Base-by-base conservation (phyloP, 495 filamentous ascomycete species). In the Xylaria grammica region DNA sequence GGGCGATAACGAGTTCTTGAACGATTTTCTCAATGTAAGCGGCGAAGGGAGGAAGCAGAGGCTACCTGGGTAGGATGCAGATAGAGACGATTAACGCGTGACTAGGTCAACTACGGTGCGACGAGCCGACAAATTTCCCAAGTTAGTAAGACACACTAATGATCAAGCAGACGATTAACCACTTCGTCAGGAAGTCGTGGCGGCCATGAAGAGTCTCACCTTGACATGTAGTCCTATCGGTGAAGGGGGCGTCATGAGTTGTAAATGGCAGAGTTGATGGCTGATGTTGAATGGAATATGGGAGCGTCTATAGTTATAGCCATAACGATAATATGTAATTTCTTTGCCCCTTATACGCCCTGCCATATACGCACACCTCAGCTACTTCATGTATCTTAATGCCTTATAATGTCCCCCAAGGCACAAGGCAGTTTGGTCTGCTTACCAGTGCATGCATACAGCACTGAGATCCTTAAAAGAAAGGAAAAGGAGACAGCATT, bases 121-220 rank as follows among this genome's bases (percentile, higher is more conserved):
- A 53, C 15, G 22, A 53, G 50, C 29, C 50, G 29, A 10, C 50
- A 53, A 53, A 26, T 53, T 29, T 53, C 50, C 27, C 4, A 53
- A 26, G 50, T 53, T 17, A 53, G 50, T 34, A 7, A 10, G 27
- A 53, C 20, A 29, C 30, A 26, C 29, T 53, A 52, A 53, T 53
- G 27, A 34, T 1, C 5, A 32, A 36, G 29, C 29, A 53, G 50
- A 53, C 10, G 8, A 53, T 53, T 53, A 34, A 53, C n/a, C 17
- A 53, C 8, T 34, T 34, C 19, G n/a, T 26, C 29, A 53, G 29
- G 50, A 53, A 34, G 29, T 53, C 30, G 50, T 36, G 29, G 50
- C 50, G 27, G 50, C 50, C 49, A 34, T 53, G 17, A 36, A 53
- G 8, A 34, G 50, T 22, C 50, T 53, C n/a, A 22, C 50, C 29